Evolutionary conservation across 2,329 filamentous ascomycete species (phyloP), one percentile per base, ranked within the genome.

Genomic region (Dactylonectria estremocensis): DNA sequence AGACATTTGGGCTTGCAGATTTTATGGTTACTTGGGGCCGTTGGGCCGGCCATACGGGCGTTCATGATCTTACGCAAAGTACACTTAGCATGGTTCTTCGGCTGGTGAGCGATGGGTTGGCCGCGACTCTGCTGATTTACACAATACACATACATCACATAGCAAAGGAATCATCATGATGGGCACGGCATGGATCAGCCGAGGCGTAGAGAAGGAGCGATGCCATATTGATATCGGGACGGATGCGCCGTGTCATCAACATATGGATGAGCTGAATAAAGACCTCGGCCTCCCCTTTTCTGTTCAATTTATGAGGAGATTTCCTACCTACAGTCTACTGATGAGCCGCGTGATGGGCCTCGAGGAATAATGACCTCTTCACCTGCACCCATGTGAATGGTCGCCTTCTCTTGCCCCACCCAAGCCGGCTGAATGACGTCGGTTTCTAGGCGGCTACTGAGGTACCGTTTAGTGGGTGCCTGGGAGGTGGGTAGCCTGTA

Each of bases 371-470:
- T 7, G 14, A 18, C 40, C n/a, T 7, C 13, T n/a, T 5, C 3
- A 3, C 10, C 18, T 13, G n/a, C 14, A 11, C 18, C 54, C 14
- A 24, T 43, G 40, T 53, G 40, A 46, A 31, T 52, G 6, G 16
- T 35, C 43, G 33, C 11, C 10, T 37, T 56, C 43, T 63, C 45
- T 37, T 56, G 52, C 56, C 45, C 52, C 43, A 43, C 56, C 62
- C 24, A 18, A 52, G n/a, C 43, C 24, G 37, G 37, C 54, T 53
- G 40, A 22, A 66, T 66, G 64, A 66, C 64, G 64, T 66, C 64
- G 64, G 20, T 66, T 61, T 66, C 57, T 61, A 58, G 48, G 52
- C 64, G 58, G 57, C 53, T 40, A 56, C 50, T 28, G 37, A 53
- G 45, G 35, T 55, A 35, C 28, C 31, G 24, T 59, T 64, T 54